Conservation (phyloP, 345 rosid genomes). For the Viola odorata region DNA sequence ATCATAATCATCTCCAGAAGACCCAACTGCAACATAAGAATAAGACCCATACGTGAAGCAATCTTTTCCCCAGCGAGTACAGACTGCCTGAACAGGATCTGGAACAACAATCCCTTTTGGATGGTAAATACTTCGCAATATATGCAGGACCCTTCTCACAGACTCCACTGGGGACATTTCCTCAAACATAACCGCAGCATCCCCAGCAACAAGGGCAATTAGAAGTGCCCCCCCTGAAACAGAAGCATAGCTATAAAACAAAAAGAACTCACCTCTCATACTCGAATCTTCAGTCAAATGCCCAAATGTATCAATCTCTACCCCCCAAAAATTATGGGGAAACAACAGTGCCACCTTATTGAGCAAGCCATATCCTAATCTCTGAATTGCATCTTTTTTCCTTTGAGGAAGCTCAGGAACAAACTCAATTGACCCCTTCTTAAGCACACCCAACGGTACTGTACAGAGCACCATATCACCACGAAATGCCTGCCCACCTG, state of each 20-base stretch:
- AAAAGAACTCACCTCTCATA: conserved; percentile 86
- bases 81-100: conserved; percentile 86
- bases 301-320: conserved; percentile 89
- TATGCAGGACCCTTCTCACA: conserved; percentile 57
- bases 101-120: conserved; percentile 94
- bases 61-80: conserved; percentile 94
- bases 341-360: conserved; percentile 92
- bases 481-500: conserved; percentile 60
- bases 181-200: conserved; percentile 82
- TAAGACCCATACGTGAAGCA: conserved; percentile 76
- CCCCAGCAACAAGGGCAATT: conserved; percentile 91
- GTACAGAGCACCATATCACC: conserved; percentile 96
- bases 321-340: conserved; percentile 86
- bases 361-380: conserved; percentile 76
- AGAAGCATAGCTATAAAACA: conserved; percentile 84
- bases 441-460: conserved; percentile 74
- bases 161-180: conserved; percentile 78
- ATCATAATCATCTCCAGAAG: conserved; percentile 97
- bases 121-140: conserved; percentile 75
- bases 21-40: conserved; percentile 83
- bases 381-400: conserved; percentile 74
- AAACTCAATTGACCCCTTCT: conserved; percentile 73
- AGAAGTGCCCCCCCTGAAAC: conserved; percentile 93
- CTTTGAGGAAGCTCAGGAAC: conserved; percentile 79
- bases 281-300: conserved; percentile 69